Base-by-base conservation (phyloP, 2,329 filamentous ascomycete species). In the Fusarium vanettenii region DNA sequence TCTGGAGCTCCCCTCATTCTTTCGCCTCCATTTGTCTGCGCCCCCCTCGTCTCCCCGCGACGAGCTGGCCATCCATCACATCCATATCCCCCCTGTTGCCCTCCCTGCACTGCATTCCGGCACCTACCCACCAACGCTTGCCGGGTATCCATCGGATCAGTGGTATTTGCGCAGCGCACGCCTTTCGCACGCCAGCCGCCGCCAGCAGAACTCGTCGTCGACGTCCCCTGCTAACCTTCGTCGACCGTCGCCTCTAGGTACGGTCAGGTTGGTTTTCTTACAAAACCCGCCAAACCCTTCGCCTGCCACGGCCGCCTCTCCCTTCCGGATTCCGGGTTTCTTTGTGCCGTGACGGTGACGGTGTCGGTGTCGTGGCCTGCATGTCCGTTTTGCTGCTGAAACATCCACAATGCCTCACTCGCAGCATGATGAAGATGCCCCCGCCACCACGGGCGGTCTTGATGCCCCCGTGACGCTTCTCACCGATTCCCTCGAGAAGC, bases 401-500 rank as follows among this genome's bases (percentile, higher is more conserved):
- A 48, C 52, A 74, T 71, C 60, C 61, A 78, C 72, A 68, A 83
- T 83, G 82, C 75, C 80, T 66, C 75, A 81, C 61, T 76, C 80
- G 45, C 77, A 80, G 55, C 74, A 77, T 70, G 73, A 71, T 52
- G 73, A 75, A 61, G 77, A 76, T 68, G 61, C 64, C 43, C 60
- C 76, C 52, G 68, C 70, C 64, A 79, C 70, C 66, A 74, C 74
- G 66, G 76, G 74, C 70, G 81, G 75, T 64, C 70, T 78, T 65
- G 73, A 66, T 43, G 37, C 79, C 63, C 74, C 82, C 75, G 82
- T 83, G 76, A 71, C 81, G 75, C 74, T 94, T 98, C 27, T 59
- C 75, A 91, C 94, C 37, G 93, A 97, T 79, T 84, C 88, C 56
- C 86, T 98, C 64, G 94, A 97, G 86, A 95, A 94, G 80, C 94